Conservation (phyloP, 192 early-diverging fungal species). For the Coemansia umbellata region DNA sequence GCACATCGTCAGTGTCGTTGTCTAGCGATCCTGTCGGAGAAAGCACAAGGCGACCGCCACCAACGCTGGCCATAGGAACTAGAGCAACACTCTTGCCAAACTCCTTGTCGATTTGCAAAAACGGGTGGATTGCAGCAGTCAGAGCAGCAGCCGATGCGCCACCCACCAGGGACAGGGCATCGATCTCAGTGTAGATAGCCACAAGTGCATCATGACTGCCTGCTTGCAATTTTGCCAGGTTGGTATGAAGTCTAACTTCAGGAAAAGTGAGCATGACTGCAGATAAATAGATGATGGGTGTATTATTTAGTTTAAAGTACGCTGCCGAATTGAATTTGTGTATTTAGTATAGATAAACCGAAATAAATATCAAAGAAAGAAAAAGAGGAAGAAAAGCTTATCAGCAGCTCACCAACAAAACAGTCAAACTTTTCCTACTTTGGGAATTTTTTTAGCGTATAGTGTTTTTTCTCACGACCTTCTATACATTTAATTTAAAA, state of each 20-base stretch:
- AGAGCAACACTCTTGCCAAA: slow-evolving; percentile 32
- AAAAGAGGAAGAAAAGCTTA: too few relatives aligned
- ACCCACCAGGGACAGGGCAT: background rate
- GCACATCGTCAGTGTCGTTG: slow-evolving; percentile 79
- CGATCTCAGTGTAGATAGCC: slow-evolving; percentile 19
- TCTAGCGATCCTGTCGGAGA: slow-evolving; percentile 69
- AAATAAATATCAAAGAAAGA: slow-evolving; percentile 1
- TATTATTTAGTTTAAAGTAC: too few relatives aligned
- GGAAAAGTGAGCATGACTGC: slow-evolving; percentile 23
- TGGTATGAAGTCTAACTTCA: slow-evolving; percentile 14
- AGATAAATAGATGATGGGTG: background rate
- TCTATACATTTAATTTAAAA: too few relatives aligned
- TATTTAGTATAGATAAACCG: too few relatives aligned
- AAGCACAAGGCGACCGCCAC: slow-evolving; percentile 64
- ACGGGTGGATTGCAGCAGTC: slow-evolving; percentile 14
- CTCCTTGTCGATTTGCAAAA: slow-evolving; percentile 31
- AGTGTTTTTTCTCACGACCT: too few relatives aligned
- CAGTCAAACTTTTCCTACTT: too few relatives aligned
- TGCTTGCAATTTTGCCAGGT: slow-evolving; percentile 7
- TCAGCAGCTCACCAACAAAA: too few relatives aligned
- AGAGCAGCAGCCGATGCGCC: background rate
- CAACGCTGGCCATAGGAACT: slow-evolving; percentile 38
- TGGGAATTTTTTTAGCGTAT: too few relatives aligned
- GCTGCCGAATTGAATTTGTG: too few relatives aligned
- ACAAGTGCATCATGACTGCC: slow-evolving; percentile 34